Base-by-base conservation (phyloP, 1,284 basidiomycete genomes). In the Tilletia indica region DNA sequence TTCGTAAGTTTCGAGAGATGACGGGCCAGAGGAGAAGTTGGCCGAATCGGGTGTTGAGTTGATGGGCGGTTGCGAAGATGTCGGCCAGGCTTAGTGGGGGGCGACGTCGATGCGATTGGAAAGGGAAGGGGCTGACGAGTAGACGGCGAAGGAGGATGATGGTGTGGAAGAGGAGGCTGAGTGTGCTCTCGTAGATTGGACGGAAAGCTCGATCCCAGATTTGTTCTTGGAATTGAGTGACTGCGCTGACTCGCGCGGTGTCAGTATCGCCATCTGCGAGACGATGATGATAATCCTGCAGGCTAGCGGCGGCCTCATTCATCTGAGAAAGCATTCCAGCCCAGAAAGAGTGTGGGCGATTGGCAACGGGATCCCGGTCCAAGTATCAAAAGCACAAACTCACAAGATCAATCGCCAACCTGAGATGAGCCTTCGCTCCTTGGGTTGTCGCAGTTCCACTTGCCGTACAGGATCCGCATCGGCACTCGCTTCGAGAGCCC, bases 21-120 rank as follows among this genome's bases (percentile, higher is more conserved):
- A 82, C 71, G 4, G 86, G 86, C 47, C 83, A 80, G 74, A 87
- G 78, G 71, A 84, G 54, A 34, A 84, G 72, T 76, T 86, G 85
- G 68, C 85, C 80, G 68, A 83, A 72, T 51, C 86, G 80, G 19
- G 83, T 73, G 79, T 85, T 79, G 16, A 86, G 71, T 75, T 86
- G 86, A 63, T 84, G 77, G 2, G 83, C 85, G 47, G 61, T 64
- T 6, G 36, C 61, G 34, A 21, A 39, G 19, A 64, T 39, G 34
- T 64, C 61, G 14, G 42, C 16, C 9, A 64, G n/a, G 36, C 61
- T 9, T 34, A 58, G 25, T 5, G 21, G 14, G 14, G 42, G 42
- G 42, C 14, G 21, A 31, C 34, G 3, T 58, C 21, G 56, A n/a
- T 14, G 56, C n/a, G 31, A 54, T 6, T 21, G 56, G 21, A 58